These are phyloP conservation scores for Calonectria pseudoturangicola DNA, from an alignment of 2,329 filamentous ascomycete genomes.

Conservation along the genomic window DNA sequence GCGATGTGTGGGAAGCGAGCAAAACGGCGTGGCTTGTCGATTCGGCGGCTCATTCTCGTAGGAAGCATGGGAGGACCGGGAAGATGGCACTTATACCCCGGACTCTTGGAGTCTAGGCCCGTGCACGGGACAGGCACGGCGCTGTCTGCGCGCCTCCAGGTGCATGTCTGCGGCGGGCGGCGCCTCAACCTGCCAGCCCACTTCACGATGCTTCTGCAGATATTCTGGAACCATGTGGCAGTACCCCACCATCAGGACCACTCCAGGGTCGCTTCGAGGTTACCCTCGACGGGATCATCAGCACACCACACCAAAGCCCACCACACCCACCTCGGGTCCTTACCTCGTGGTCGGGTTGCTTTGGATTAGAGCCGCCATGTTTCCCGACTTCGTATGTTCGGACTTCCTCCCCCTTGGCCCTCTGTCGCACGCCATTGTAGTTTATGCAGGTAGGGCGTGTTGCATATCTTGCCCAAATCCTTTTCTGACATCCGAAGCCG, in stretches of 20 bases:
- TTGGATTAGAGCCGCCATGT: slow-evolving; percentile 9
- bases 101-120: slow-evolving; percentile 38
- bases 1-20: slow-evolving; percentile 40
- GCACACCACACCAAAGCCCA: slow-evolving; percentile 24
- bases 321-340: slow-evolving; percentile 30
- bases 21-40: slow-evolving; percentile 42
- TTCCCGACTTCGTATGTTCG: not conserved
- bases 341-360: slow-evolving; percentile 33
- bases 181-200: slow-evolving; percentile 34
- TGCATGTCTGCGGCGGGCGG: slow-evolving; percentile 32
- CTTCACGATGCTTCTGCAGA: slow-evolving; percentile 45
- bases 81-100: slow-evolving; percentile 43
- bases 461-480: slow-evolving; percentile 3
- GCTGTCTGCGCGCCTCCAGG: slow-evolving; percentile 33
- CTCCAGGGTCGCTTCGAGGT: slow-evolving; percentile 29
- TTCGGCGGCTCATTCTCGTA: slow-evolving; percentile 47
- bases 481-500: not conserved
- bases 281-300: slow-evolving; percentile 27
- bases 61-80: slow-evolving; percentile 37
- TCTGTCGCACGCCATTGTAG: slow-evolving; percentile 23
- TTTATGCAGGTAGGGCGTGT: slow-evolving; percentile 35
- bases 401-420: slow-evolving; percentile 14
- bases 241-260: slow-evolving; percentile 46
- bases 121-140: slow-evolving; percentile 42
- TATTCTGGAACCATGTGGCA: slow-evolving; percentile 52